These are phyloP conservation scores for Balamuthia mandrillaris DNA, from an alignment of 208 protist species.

Conservation along the genomic window DNA sequence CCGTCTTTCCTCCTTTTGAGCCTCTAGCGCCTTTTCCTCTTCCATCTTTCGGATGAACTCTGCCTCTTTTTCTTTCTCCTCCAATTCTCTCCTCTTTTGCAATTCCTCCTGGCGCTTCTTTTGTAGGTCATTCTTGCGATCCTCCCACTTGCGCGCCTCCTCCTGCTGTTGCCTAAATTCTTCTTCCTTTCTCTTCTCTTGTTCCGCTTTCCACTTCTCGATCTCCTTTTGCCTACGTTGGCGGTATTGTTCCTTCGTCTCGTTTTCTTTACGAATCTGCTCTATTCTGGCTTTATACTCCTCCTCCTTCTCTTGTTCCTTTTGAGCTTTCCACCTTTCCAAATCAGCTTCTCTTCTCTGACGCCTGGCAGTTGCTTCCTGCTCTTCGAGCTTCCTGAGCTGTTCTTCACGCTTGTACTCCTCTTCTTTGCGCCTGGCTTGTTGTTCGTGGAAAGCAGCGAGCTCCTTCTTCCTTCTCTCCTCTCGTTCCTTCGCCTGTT, in stretches of 20 bases:
- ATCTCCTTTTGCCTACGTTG: not conserved
- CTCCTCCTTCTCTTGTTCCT: not conserved
- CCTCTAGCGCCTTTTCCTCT: too few relatives aligned
- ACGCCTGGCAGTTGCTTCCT: too few relatives aligned
- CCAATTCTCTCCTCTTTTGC: not conserved
- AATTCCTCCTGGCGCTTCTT: not conserved
- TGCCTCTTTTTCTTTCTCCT: constrained; percentile 12
- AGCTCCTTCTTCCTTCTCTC: not conserved
- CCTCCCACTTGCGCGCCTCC: not conserved
- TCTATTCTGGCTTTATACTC: not conserved
- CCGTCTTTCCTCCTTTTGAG: too few relatives aligned
- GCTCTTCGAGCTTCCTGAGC: not conserved
- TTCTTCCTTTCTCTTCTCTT: constrained; percentile 27
- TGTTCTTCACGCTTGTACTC: not conserved
- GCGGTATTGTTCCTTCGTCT: constrained; percentile 11
- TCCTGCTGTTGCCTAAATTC: not conserved
- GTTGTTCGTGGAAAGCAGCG: too few relatives aligned
- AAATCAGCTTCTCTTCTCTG: not conserved
- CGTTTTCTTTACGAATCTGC: constrained; percentile 1
- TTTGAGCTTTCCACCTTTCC: not conserved
- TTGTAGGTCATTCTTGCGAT: not conserved
- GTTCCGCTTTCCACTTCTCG: not conserved
- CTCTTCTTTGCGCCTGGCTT: constrained; percentile 11
- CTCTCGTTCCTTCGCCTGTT: not conserved
- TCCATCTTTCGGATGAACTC: not conserved